These are phyloP conservation scores for Emericellopsis cladophorae DNA, from an alignment of 2,329 filamentous ascomycete genomes.

Conservation along the genomic window DNA sequence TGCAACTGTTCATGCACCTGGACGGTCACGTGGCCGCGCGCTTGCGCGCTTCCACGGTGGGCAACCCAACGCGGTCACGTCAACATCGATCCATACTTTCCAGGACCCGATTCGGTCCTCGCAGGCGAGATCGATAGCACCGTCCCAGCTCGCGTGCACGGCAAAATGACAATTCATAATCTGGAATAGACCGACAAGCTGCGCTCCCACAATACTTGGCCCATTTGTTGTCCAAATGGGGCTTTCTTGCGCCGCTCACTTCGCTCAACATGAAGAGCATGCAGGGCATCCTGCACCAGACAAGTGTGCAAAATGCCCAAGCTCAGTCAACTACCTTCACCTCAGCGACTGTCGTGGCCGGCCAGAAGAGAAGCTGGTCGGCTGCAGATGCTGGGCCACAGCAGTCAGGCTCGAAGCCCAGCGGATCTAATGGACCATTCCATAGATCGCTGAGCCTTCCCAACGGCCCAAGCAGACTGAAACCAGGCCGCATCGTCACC, in stretches of 20 bases:
- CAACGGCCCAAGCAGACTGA: constrained; percentile 14
- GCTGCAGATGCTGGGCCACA: constrained; percentile 7
- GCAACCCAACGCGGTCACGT: not conserved
- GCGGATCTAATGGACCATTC: constrained; percentile 12
- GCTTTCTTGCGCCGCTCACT: not conserved
- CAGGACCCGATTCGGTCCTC: no score
- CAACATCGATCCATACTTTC: no score
- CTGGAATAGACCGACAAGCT: no score
- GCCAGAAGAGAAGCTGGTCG: constrained; percentile 32
- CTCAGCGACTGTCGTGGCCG: constrained; percentile 24
- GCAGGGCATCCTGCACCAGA: constrained; percentile 32
- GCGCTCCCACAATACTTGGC: no score
- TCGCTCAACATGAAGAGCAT: constrained; percentile 22
- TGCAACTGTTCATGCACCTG: no score
- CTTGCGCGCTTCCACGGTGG: not conserved
- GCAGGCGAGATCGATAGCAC: no score
- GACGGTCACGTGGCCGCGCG: not conserved
- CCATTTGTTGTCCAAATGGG: not conserved
- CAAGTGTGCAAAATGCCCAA: constrained; percentile 34
- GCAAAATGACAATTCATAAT: no score
- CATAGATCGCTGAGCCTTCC: constrained; percentile 20
- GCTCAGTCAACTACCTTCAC: constrained; percentile 22
- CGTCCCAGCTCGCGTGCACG: no score
- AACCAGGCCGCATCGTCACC: constrained; percentile 33
- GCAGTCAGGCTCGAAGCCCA: constrained; percentile 1